These are phyloP conservation scores for Rhizopogon roseolus DNA, from an alignment of 768 basidiomycete genomes.

Conservation along the genomic window DNA sequence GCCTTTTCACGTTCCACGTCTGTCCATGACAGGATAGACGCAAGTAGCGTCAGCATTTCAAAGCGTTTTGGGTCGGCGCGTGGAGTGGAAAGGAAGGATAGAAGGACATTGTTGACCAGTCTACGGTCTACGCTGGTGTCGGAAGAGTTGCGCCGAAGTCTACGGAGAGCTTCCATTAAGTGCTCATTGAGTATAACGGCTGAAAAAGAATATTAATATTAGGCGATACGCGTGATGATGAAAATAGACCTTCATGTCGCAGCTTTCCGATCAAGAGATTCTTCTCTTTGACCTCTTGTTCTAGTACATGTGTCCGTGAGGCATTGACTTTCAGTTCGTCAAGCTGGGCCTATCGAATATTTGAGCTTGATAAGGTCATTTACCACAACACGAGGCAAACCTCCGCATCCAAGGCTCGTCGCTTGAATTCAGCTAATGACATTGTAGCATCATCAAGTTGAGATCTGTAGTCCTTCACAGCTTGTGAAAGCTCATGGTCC, in stretches of 20 bases:
- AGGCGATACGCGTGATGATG: neutral
- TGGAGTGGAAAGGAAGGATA: conserved; percentile 86
- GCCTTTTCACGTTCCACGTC: conserved; percentile 91
- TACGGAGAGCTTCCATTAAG: conserved; percentile 93
- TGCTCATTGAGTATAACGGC: conserved; percentile 98
- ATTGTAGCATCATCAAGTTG: conserved; percentile 67
- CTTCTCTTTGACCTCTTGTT: conserved; percentile 95
- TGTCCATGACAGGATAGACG: conserved; percentile 88
- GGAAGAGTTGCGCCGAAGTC: conserved; percentile 79
- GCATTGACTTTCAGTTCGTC: conserved; percentile 69
- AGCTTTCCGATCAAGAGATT: conserved; percentile 91
- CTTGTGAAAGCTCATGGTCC: conserved; percentile 84
- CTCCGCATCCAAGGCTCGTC: conserved; percentile 85
- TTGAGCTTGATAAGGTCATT: neutral
- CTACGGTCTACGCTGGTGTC: conserved; percentile 89
- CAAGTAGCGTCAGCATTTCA: conserved; percentile 89
- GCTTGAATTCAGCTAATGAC: conserved; percentile 86
- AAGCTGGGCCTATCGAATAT: conserved; percentile 53
- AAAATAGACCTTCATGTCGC: conserved; percentile 78
- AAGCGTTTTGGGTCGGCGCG: conserved; percentile 93
- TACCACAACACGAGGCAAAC: conserved; percentile 31
- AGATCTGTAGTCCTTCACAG: conserved; percentile 75
- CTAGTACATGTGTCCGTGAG: conserved; percentile 63
- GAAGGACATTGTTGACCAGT: conserved; percentile 89
- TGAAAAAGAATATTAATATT: conserved; percentile 25